Evolutionary conservation across 2,329 filamentous ascomycete genomes (phyloP), one percentile per base, ranked within the genome.

Genomic region (Aspergillus sp.): DNA sequence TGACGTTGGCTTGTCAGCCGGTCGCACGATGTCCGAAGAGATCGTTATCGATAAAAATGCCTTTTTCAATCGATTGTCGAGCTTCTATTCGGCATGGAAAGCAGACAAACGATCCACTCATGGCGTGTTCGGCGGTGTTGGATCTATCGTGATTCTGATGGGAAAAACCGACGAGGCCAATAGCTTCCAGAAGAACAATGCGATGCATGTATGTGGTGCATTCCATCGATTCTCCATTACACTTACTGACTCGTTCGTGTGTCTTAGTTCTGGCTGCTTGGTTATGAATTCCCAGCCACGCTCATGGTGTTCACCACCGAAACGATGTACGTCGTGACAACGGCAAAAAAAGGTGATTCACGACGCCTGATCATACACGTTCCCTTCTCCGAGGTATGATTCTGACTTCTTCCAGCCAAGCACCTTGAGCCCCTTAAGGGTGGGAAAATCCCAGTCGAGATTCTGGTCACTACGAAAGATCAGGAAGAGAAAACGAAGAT

Each of bases 251-350:
- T 41, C 10, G 23, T 41, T 20, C 10, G 25, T 25, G n/a, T 5
- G 13, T 48, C 11, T n/a, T 72, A 97, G 92, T 96, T 97, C 75
- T 99, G 95, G 95, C 82, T 99, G 50, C 84, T 99, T 57, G 94
- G 94, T 65, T 99, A 99, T 79, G 94, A 99, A 73, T 99, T 99
- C 68, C 94, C 94, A 31, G 92, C 93, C 36, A 99, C 94, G 0
- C 80, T 99, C 58, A 91, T 99, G 80, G 82, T 99, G 48, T 86
- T 99, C 71, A 97, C 93, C 1, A 78, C 87, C 56, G 94, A 97
- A 56, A 85, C 86, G 44, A 81, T 97, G 64, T 95, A 94, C 75
- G 88, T 97, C 54, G 86, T 99, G 60, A 99, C 94, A 5, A 99
- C 94, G 5, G 88, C 90, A 54, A 99, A 99, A 78, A 99, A 99